Conservation (phyloP, 495 filamentous ascomycete species). For the Tetracladium setigerum region DNA sequence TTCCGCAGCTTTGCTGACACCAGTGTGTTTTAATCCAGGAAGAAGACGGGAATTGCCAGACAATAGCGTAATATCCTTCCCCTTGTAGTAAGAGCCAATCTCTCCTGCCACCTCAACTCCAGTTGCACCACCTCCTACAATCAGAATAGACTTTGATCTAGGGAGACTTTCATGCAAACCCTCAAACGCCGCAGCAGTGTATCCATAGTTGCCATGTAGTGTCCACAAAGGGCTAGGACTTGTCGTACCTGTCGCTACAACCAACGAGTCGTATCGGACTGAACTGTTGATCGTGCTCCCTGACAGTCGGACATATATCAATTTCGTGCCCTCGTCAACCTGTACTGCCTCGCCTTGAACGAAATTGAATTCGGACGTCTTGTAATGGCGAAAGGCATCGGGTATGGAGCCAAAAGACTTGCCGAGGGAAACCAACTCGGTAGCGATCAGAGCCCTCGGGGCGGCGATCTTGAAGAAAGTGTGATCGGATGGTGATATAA, state of each 20-base stretch:
- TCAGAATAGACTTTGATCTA: constrained; percentile 45
- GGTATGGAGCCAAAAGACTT: constrained; percentile 24
- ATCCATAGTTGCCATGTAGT: no score
- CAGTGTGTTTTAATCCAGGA: constrained; percentile 9
- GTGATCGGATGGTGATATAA: constrained; percentile 32
- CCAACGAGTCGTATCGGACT: constrained; percentile 32
- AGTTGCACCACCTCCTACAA: constrained; percentile 58
- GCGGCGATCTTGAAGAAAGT: constrained; percentile 34
- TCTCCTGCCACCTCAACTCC: constrained; percentile 57
- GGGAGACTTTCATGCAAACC: no score
- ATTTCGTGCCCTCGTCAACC: neutral
- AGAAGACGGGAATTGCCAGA: constrained; percentile 26
- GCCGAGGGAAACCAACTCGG: constrained; percentile 25
- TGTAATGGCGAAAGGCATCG: constrained; percentile 30
- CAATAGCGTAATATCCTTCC: constrained; percentile 27
- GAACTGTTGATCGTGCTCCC: constrained; percentile 29
- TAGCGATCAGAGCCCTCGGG: constrained; percentile 30
- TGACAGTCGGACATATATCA: constrained; percentile 21
- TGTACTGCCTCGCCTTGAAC: constrained; percentile 39
- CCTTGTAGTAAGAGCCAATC: constrained; percentile 27
- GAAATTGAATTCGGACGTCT: constrained; percentile 35
- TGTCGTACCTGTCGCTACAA: constrained; percentile 34
- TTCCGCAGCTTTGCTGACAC: constrained; percentile 15
- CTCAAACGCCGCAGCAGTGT: no score
- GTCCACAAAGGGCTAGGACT: no score